Percentiles rank a stretch among this genome's conserved stretches.
Evolutionary conservation across 495 filamentous ascomycete species (phyloP).

Genomic region (Neohortaea acidophila): DNA sequence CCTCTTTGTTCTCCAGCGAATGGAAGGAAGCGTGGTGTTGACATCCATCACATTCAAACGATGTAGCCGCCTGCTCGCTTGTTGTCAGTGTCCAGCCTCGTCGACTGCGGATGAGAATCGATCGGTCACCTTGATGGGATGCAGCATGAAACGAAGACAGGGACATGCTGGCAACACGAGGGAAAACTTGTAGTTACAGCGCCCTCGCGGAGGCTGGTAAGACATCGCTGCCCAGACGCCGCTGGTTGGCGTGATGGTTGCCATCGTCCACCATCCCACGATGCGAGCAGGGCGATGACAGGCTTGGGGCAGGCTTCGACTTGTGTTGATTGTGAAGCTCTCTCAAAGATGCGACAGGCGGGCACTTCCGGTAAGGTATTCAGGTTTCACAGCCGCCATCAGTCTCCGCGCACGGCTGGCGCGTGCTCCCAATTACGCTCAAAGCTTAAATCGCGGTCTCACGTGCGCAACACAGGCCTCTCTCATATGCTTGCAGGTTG

Average conservation of each 20-base stretch:
- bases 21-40: conserved; percentile 41
- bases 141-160: conserved; percentile 43
- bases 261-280: too few relatives aligned
- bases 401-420: not conserved
- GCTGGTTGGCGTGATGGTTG: not conserved
- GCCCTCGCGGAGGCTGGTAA: conserved; percentile 30
- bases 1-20: conserved; percentile 34
- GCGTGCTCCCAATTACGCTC: not conserved
- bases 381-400: not conserved
- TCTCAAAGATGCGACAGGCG: not conserved
- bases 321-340: not conserved
- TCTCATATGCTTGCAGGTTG: not conserved
- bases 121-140: conserved; percentile 35
- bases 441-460: not conserved
- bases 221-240: conserved; percentile 18
- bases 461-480: not conserved
- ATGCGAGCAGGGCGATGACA: not conserved
- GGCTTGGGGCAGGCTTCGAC: not conserved
- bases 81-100: not conserved
- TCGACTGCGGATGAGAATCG: not conserved
- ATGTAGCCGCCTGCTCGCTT: conserved; percentile 24
- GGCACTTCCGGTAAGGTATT: not conserved
- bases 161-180: conserved; percentile 33
- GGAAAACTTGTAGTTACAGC: conserved; percentile 30
- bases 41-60: conserved; percentile 41